These are phyloP conservation scores for Agaricus subrufescens DNA, from an alignment of 768 basidiomycete genomes.

Conservation along the genomic window DNA sequence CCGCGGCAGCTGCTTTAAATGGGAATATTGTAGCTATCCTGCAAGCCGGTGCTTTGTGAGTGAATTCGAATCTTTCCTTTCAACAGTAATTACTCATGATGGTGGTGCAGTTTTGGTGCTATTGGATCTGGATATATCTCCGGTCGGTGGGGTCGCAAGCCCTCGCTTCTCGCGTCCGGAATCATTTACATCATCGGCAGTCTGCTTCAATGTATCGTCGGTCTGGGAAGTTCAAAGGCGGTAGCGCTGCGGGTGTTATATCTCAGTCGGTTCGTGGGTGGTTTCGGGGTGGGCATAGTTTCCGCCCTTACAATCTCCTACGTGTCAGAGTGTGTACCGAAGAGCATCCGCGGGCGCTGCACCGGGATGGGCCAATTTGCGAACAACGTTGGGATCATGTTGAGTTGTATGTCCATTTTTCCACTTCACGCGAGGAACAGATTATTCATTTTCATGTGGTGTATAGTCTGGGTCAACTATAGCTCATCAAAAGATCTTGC, in stretches of 20 bases:
- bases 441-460: neutral
- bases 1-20: slow-evolving; percentile 33
- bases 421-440: neutral
- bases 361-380: slow-evolving; percentile 39
- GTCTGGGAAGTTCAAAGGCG: slow-evolving; percentile 31
- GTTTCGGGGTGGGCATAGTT: slow-evolving; percentile 56
- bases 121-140: slow-evolving; percentile 36
- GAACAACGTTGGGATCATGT: slow-evolving; percentile 32
- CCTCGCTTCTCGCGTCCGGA: slow-evolving; percentile 38
- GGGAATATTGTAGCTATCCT: slow-evolving; percentile 50
- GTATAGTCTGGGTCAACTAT: slow-evolving; percentile 45
- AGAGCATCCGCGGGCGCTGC: slow-evolving; percentile 43
- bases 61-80: neutral
- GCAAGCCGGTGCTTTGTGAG: slow-evolving; percentile 46
- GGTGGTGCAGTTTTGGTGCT: slow-evolving; percentile 37
- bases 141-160: slow-evolving; percentile 40
- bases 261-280: slow-evolving; percentile 52
- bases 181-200: slow-evolving; percentile 45
- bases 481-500: slow-evolving; percentile 30
- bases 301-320: slow-evolving; percentile 46
- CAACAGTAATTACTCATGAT: too few species aligned
- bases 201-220: slow-evolving; percentile 39
- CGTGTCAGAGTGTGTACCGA: slow-evolving; percentile 46
- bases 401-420: slow-evolving; percentile 26
- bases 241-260: slow-evolving; percentile 36